phyloP scores from a whole-genome alignment of 805 yeast species.

The Metschnikowia dekortorum region DNA sequence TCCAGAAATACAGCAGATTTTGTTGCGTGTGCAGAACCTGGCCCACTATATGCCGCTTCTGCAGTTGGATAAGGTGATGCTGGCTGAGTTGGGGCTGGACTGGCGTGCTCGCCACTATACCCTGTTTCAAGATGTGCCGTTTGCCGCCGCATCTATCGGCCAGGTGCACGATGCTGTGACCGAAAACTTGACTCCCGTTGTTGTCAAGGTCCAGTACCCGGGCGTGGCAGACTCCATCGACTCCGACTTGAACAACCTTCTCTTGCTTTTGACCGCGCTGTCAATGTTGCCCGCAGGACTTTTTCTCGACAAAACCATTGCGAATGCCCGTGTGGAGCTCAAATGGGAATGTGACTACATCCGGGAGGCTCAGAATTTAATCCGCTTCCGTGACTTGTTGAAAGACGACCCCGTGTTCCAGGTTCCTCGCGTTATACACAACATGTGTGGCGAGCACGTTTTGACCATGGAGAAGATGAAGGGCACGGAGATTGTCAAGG shows the following conservation, averaged over 20 bases:
- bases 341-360: conserved; percentile 97
- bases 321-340: conserved; percentile 86
- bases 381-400: conserved; percentile 57
- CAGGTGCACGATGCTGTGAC: conserved; percentile 88
- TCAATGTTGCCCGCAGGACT: conserved; percentile 85
- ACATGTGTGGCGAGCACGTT: conserved; percentile 74
- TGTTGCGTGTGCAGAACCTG: conserved; percentile 82
- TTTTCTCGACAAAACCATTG: conserved; percentile 86
- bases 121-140: conserved; percentile 79
- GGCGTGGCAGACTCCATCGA: conserved; percentile 94
- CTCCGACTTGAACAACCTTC: conserved; percentile 82
- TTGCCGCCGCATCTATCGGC: conserved; percentile 97
- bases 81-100: conserved; percentile 64
- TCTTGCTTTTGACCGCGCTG: conserved; percentile 81
- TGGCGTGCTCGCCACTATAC: conserved; percentile 72
- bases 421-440: conserved; percentile 78
- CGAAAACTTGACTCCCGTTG: conserved; percentile 66
- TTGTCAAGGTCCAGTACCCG: conserved; percentile 95
- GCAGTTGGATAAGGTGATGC: conserved; percentile 75
- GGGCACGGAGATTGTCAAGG: conserved; percentile 78
- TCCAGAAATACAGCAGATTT: conserved; percentile 71
- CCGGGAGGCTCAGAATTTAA: conserved; percentile 78
- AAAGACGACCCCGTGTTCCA: conserved; percentile 55
- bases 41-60: conserved; percentile 97
- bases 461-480: conserved; percentile 86